Percentiles rank a stretch among this genome's conserved stretches.
These are phyloP conservation scores for Phytophthora ohioensis DNA, from an alignment of 352 stramenopile species.

Conservation along the genomic window DNA sequence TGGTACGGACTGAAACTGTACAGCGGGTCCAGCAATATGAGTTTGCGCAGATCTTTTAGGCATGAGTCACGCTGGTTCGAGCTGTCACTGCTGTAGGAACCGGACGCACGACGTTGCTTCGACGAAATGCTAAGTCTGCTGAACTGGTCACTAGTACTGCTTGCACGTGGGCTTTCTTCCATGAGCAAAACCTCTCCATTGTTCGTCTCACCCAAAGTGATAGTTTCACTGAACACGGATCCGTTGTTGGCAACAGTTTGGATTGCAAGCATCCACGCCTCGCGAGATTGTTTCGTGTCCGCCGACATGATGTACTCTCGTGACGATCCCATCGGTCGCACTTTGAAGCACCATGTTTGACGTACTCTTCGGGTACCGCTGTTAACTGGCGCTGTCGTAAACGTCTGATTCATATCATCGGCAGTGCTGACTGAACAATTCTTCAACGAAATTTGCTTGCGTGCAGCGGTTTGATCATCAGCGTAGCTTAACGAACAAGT, in stretches of 20 bases:
- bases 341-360: slow-evolving; percentile 89
- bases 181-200: slow-evolving; percentile 26
- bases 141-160: slow-evolving; percentile 59
- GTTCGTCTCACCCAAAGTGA: slow-evolving; percentile 30
- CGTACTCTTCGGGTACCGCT: slow-evolving; percentile 81
- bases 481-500: slow-evolving; percentile 79
- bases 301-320: slow-evolving; percentile 84
- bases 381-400: slow-evolving; percentile 84
- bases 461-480: slow-evolving; percentile 58
- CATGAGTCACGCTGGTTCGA: slow-evolving; percentile 56
- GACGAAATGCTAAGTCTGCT: slow-evolving; percentile 46
- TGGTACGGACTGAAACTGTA: slow-evolving; percentile 81
- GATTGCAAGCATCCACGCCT: slow-evolving; percentile 88
- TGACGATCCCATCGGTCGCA: slow-evolving; percentile 73
- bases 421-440: slow-evolving; percentile 70
- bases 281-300: slow-evolving; percentile 84
- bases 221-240: slow-evolving; percentile 33
- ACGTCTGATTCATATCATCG: slow-evolving; percentile 87
- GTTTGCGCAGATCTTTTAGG: slow-evolving; percentile 63
- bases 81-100: slow-evolving; percentile 62
- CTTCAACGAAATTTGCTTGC: slow-evolving; percentile 72
- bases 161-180: slow-evolving; percentile 34
- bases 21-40: slow-evolving; percentile 82
- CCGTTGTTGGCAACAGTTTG: slow-evolving; percentile 52
- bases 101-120: slow-evolving; percentile 51